Conservation (phyloP, 345 rosid genomes). For the Lepidium aucheri region DNA sequence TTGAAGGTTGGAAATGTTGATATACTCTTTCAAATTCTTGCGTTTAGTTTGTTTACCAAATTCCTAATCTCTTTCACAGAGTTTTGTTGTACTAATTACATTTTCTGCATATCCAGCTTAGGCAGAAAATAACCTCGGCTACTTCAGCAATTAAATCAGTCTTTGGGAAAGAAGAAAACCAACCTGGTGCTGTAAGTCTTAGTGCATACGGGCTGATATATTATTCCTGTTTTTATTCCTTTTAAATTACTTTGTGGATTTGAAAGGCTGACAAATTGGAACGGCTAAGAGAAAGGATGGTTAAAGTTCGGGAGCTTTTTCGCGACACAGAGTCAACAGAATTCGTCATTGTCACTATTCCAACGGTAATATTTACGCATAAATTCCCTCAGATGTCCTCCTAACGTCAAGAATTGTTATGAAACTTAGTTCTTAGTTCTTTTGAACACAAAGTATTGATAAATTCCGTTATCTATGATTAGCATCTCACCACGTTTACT, state of each 20-base stretch:
- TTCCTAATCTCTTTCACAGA: neutral
- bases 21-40: neutral
- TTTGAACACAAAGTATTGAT: neutral
- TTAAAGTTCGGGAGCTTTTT: conserved; percentile 95
- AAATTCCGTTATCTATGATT: neutral
- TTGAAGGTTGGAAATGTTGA: conserved; percentile 48
- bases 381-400: neutral
- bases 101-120: conserved; percentile 53
- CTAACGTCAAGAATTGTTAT: neutral
- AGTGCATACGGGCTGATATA: conserved; percentile 9
- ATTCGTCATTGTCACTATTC: conserved; percentile 91
- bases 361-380: conserved; percentile 48
- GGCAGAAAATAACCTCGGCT: conserved; percentile 78
- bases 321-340: conserved; percentile 87
- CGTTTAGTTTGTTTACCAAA: conserved; percentile 1
- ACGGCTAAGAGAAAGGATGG: conserved; percentile 82
- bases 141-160: conserved; percentile 95
- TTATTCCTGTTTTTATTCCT: conserved; percentile 1
- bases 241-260: neutral
- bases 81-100: neutral
- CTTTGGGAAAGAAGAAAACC: conserved; percentile 69
- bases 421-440: neutral
- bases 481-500: neutral
- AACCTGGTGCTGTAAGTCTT: conserved; percentile 57
- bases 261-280: conserved; percentile 80